Percentiles rank a stretch among this genome's conserved stretches.
phyloP scores from a whole-genome alignment of 495 filamentous ascomycete species.

The Talaromyces trachyspermus region DNA sequence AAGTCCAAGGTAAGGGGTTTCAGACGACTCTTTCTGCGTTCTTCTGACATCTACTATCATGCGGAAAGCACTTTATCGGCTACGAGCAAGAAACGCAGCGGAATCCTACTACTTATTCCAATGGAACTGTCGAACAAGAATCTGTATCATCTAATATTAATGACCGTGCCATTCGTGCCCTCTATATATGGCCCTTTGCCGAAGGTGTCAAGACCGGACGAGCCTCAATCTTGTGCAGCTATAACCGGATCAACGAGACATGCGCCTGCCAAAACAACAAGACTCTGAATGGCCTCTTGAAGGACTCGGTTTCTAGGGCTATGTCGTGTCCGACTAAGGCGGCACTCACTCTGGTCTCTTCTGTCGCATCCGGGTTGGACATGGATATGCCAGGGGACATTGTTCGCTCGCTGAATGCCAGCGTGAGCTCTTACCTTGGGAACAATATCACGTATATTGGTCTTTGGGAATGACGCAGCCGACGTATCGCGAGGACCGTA shows the following conservation, averaged over 20 bases:
- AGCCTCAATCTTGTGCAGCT: slow-evolving; percentile 87
- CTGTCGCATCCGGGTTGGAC: slow-evolving; percentile 54
- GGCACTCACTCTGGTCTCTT: slow-evolving; percentile 79
- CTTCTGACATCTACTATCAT: too few species aligned
- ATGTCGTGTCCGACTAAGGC: slow-evolving; percentile 84
- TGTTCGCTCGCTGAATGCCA: slow-evolving; percentile 56
- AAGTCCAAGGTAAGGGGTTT: too few species aligned
- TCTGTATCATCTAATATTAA: slow-evolving; percentile 76
- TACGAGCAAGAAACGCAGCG: slow-evolving; percentile 82
- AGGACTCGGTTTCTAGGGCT: slow-evolving; percentile 96
- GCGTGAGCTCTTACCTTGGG: too few species aligned
- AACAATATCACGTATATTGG: slow-evolving; percentile 64
- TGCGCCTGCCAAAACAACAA: slow-evolving; percentile 65
- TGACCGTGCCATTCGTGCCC: slow-evolving; percentile 88
- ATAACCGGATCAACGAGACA: slow-evolving; percentile 77
- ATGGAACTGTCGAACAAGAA: slow-evolving; percentile 17
- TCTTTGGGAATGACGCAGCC: slow-evolving; percentile 53
- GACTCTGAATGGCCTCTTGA: slow-evolving; percentile 75
- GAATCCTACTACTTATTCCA: slow-evolving; percentile 33
- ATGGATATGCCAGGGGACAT: slow-evolving; percentile 95
- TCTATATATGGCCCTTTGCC: slow-evolving; percentile 88
- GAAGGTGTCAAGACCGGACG: slow-evolving; percentile 69
- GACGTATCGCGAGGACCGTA: slow-evolving; percentile 39
- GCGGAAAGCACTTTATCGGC: slow-evolving; percentile 72
- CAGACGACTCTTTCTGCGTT: too few species aligned